Percentiles rank a stretch among this genome's conserved stretches.
Evolutionary conservation across 768 basidiomycete genomes (phyloP).

Genomic region (Lactarius pseudohatsudake): DNA sequence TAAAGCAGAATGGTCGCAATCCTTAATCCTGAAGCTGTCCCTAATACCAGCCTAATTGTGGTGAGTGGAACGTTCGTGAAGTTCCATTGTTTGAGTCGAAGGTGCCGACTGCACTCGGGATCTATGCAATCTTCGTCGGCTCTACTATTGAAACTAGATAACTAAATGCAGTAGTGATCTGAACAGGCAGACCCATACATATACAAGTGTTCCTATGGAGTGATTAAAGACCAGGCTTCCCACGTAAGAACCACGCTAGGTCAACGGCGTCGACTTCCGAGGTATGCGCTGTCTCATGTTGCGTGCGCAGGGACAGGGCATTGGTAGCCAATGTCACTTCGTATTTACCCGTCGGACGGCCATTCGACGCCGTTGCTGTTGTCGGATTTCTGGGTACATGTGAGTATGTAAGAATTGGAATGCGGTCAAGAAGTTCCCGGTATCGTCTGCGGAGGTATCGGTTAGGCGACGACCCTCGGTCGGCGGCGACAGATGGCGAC

Average conservation of each 20-base stretch:
- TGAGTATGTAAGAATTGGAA: conserved; percentile 52
- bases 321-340: conserved; percentile 36
- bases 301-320: conserved; percentile 32
- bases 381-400: conserved; percentile 2
- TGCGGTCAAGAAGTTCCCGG: conserved; percentile 54
- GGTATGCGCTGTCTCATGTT: conserved; percentile 21
- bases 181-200: neutral
- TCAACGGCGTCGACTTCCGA: conserved; percentile 36
- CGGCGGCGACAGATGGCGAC: neutral
- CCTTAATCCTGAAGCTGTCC: neutral
- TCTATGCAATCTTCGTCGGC: too few relatives aligned
- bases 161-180: neutral
- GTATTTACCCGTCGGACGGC: conserved; percentile 30
- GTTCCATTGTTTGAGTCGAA: neutral
- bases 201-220: neutral
- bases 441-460: conserved; percentile 51
- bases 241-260: conserved; percentile 37
- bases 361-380: conserved; percentile 3
- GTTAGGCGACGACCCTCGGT: conserved; percentile 9
- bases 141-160: neutral
- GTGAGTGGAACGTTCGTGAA: too few relatives aligned
- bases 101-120: too few relatives aligned
- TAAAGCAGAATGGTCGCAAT: too few relatives aligned
- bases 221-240: neutral
- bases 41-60: too few relatives aligned